Evolutionary conservation across 306 rosid species (phyloP).

Genomic region (Adenanthera pavonina): DNA sequence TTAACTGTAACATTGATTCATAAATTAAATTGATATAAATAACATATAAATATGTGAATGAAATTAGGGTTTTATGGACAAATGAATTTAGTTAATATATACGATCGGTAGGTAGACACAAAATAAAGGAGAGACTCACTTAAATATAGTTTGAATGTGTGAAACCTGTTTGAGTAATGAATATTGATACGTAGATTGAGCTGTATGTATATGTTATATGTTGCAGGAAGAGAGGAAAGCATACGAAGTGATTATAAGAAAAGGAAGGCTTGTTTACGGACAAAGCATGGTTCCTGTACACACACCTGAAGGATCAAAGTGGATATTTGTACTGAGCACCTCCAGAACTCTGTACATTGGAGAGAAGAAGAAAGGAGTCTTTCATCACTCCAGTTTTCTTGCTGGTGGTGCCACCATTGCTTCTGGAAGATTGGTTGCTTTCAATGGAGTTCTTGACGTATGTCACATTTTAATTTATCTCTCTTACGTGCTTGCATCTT

Average conservation of each 20-base stretch:
- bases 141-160: too few species aligned
- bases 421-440: slow-evolving; percentile 78
- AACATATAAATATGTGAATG: too few species aligned
- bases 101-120: too few species aligned
- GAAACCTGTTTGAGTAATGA: too few species aligned
- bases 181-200: neutral
- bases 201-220: neutral
- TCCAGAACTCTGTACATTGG: slow-evolving; percentile 68
- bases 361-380: slow-evolving; percentile 75
- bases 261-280: slow-evolving; percentile 66
- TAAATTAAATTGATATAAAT: too few species aligned
- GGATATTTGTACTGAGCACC: slow-evolving; percentile 92
- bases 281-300: slow-evolving; percentile 52
- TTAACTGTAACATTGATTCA: too few species aligned
- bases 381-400: slow-evolving; percentile 91
- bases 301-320: slow-evolving; percentile 71
- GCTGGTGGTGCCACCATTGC: slow-evolving; percentile 87
- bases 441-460: slow-evolving; percentile 74
- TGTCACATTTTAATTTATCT: neutral
- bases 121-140: too few species aligned
- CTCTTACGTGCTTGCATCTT: too few species aligned
- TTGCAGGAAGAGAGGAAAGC: slow-evolving; percentile 75
- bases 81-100: too few species aligned
- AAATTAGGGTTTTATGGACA: too few species aligned
- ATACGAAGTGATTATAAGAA: slow-evolving; percentile 63